Evolutionary conservation across 345 rosid species (phyloP), one percentile per base, ranked within the genome.

Genomic region (Angophora floribunda): DNA sequence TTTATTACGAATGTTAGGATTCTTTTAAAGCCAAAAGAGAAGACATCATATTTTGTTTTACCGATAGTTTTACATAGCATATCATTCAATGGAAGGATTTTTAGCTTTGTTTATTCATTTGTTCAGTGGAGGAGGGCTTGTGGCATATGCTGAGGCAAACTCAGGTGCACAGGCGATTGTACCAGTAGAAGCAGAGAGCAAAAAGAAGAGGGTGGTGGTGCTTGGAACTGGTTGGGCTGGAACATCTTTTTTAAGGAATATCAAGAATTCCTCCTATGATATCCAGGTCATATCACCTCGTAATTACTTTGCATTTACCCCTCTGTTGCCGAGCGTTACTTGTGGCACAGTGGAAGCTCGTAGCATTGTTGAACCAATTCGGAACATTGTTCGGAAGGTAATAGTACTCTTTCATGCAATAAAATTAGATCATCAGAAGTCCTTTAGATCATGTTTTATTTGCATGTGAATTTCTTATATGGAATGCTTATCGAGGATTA

Each of bases 201-300:
- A 53, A 95, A 97, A 94, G 91, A 98, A 97, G 95, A 97, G 94
- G 92, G 97, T 98, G 89, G 98, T 97, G 91, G 94, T 98, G 30
- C 97, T 98, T 21, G 99, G 99, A 85, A 97, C 98, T 85, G 99
- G 99, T 30, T 98, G 99, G 99, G 99, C 99, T 12, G 99, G 97
- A 85, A 96, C 98, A 8, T 95, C 96, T 91, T 97, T 98, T 93
- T 88, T 97, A 92, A 96, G 94, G 96, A 95, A 92, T 86, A 89
- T 98, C 57, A 89, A 95, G 84, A 90, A 91, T 88, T 89, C 98
- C n/a, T 86, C 88, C 0, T 98, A 97, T 63, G 99, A 98, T 88
- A 96, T 98, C 90, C 97, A 94, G 92, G 94, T 98, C 88, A 93
- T 97, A 85, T 98, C 99, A 5, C 99, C 99, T 88, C 96, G 99